phyloP scores from a whole-genome alignment of 305 asterid species.

The Fraxinus sp. region DNA sequence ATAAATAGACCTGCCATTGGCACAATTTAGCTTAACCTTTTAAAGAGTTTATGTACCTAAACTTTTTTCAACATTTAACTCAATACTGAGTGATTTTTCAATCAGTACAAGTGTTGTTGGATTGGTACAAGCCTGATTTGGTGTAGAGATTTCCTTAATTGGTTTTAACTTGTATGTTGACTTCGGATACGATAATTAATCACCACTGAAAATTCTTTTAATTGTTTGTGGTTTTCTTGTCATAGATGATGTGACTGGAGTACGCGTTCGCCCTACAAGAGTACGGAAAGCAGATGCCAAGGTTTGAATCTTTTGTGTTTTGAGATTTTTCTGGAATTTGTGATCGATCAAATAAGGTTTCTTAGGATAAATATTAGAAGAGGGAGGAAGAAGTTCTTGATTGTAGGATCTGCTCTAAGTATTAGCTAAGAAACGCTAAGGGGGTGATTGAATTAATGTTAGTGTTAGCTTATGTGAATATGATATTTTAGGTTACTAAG shows the following conservation, averaged over 20 bases:
- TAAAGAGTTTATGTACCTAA: background rate
- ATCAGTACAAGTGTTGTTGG: background rate
- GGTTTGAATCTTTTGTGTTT: conserved; percentile 28
- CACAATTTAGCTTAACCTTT: background rate
- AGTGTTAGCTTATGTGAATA: background rate
- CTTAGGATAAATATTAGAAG: background rate
- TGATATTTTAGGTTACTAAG: background rate
- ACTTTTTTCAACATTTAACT: background rate
- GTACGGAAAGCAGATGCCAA: conserved; percentile 31
- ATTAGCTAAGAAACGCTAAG: background rate
- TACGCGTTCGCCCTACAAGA: conserved; percentile 22
- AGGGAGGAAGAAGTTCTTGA: background rate
- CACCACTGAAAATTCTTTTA: conserved; percentile 7
- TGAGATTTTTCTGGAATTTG: background rate
- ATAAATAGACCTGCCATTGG: background rate
- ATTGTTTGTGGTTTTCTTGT: conserved; percentile 14
- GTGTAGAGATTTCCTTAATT: background rate
- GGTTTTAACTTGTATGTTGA: background rate
- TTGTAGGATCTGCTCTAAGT: background rate
- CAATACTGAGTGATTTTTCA: background rate
- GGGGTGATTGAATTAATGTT: background rate
- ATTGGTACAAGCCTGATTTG: background rate
- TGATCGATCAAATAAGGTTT: conserved; percentile 7
- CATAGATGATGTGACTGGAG: conserved; percentile 33
- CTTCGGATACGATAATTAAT: background rate